phyloP scores from a whole-genome alignment of 441 rosid species.

The Erodium chrysanthum region DNA sequence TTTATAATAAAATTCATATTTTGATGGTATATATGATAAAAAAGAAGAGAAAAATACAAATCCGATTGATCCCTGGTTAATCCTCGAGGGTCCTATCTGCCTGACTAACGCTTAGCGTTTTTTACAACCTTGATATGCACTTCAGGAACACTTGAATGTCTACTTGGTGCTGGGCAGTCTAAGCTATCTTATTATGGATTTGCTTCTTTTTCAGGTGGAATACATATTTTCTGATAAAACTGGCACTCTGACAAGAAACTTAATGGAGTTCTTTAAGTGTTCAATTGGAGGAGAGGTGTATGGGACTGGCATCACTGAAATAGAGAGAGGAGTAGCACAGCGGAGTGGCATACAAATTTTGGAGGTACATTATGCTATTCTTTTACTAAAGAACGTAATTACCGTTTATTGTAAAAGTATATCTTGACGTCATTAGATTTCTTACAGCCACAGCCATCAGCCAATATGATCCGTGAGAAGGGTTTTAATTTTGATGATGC shows the following conservation, averaged over 20 bases:
- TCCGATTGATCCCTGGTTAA: too few species aligned
- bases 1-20: too few species aligned
- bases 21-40: too few species aligned
- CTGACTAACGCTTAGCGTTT: too few species aligned
- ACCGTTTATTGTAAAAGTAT: background rate
- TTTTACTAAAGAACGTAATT: background rate
- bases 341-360: conserved; percentile 54
- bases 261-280: conserved; percentile 99
- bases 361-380: conserved; percentile 37
- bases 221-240: conserved; percentile 98
- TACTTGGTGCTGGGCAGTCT: background rate
- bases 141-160: too few species aligned
- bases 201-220: conserved; percentile 61
- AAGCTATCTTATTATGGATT: conserved; percentile 11
- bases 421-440: background rate
- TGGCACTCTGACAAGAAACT: conserved; percentile 92
- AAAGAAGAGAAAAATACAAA: too few species aligned
- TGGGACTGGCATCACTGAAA: conserved; percentile 91
- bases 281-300: conserved; percentile 93
- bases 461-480: conserved; percentile 52
- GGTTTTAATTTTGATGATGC: conserved; percentile 96
- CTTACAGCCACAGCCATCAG: conserved; percentile 41
- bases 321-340: conserved; percentile 72
- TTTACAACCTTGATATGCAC: too few species aligned
- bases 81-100: too few species aligned